Evolutionary conservation across 1,139 yeast genomes (phyloP).

Genomic region (Nakaseomyces delphensis): DNA sequence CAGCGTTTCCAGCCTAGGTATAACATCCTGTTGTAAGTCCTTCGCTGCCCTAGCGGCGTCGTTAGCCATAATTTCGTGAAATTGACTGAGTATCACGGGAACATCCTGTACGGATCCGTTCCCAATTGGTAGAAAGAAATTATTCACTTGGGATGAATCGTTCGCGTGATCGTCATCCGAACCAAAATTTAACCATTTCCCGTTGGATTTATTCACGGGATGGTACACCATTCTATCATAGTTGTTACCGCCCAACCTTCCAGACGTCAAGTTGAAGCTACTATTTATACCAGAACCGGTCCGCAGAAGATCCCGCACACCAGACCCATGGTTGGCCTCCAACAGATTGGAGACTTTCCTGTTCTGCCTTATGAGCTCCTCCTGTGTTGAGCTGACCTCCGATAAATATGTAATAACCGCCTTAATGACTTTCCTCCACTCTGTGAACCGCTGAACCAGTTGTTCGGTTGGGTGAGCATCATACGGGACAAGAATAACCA

Average conservation of each 20-base stretch:
- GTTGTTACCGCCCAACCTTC: neutral
- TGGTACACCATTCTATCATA: neutral
- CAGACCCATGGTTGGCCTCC: neutral
- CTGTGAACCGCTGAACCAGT: constrained; percentile 69
- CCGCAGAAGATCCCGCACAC: neutral
- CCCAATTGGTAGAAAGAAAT: constrained; percentile 53
- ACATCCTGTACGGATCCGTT: constrained; percentile 77
- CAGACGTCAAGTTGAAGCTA: neutral
- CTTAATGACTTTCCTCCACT: constrained; percentile 77
- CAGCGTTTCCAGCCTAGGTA: constrained; percentile 80
- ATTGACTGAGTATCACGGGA: constrained; percentile 64
- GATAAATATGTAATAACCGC: constrained; percentile 65
- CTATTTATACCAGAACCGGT: constrained; percentile 3
- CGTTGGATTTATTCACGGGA: neutral
- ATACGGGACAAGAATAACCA: constrained; percentile 41
- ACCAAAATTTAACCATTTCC: constrained; percentile 1
- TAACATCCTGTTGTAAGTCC: constrained; percentile 57
- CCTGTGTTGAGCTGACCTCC: constrained; percentile 79
- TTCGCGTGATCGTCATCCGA: constrained; percentile 1
- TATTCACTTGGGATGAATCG: constrained; percentile 12
- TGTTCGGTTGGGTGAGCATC: constrained; percentile 75
- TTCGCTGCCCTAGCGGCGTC: constrained; percentile 60
- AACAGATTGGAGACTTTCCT: constrained; percentile 57
- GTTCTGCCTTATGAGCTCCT: constrained; percentile 79
- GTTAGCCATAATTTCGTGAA: constrained; percentile 64